Conservation (phyloP, 2,329 filamentous ascomycete genomes). For the Atkinsonella hypoxylon region DNA sequence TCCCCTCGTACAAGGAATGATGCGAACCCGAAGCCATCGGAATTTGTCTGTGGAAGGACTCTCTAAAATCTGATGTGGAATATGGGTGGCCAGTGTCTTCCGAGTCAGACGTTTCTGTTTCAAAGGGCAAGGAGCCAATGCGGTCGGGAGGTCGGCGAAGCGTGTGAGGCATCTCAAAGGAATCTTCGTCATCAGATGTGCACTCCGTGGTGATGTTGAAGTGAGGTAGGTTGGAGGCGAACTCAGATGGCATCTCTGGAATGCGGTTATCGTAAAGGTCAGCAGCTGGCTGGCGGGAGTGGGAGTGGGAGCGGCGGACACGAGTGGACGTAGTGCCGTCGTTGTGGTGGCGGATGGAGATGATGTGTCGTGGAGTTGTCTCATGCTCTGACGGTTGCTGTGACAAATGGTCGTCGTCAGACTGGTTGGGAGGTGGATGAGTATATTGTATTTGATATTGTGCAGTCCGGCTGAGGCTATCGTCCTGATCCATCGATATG, state of each 20-base stretch:
- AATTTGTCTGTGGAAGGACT: slow-evolving; percentile 13
- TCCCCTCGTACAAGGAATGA: not conserved
- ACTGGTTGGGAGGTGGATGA: slow-evolving; percentile 8
- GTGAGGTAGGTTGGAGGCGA: slow-evolving; percentile 32
- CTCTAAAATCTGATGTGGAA: slow-evolving; percentile 15
- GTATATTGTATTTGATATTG: slow-evolving; percentile 63
- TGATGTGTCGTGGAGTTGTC: slow-evolving; percentile 21
- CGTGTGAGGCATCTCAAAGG: slow-evolving; percentile 12
- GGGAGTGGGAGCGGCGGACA: slow-evolving; percentile 1
- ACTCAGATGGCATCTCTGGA: slow-evolving; percentile 46
- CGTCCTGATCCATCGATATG: slow-evolving; percentile 72
- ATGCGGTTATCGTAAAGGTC: slow-evolving; percentile 34
- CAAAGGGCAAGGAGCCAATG: slow-evolving; percentile 43
- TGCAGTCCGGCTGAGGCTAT: slow-evolving; percentile 60
- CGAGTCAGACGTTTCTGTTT: slow-evolving; percentile 30
- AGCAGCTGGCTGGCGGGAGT: slow-evolving; percentile 23
- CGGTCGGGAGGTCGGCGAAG: slow-evolving; percentile 35
- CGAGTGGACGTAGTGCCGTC: slow-evolving; percentile 30
- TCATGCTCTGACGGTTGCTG: slow-evolving; percentile 13
- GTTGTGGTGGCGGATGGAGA: slow-evolving; percentile 41
- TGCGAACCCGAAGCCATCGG: slow-evolving; percentile 12
- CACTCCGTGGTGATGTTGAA: slow-evolving; percentile 48
- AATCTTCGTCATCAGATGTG: slow-evolving; percentile 45
- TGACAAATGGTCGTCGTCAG: not conserved
- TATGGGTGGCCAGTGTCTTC: slow-evolving; percentile 19